Percentiles rank a stretch among this genome's conserved stretches.
These are phyloP conservation scores for Quercus phellos DNA, from an alignment of 331 rosid species.

Conservation along the genomic window DNA sequence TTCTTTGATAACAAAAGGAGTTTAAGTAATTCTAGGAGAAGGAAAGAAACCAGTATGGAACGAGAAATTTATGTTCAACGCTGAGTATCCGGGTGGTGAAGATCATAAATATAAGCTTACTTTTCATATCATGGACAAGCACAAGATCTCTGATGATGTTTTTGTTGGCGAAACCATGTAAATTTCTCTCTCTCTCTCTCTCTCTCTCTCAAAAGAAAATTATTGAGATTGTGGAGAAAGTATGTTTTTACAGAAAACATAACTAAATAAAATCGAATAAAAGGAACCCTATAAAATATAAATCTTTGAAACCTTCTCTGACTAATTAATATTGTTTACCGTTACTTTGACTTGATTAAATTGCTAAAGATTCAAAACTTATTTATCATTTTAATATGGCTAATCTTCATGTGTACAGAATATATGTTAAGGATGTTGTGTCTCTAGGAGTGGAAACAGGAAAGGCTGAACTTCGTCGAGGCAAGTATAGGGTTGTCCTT, in stretches of 20 bases:
- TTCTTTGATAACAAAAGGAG: too few species aligned
- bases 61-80: conserved; percentile 5
- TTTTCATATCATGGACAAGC: conserved; percentile 16
- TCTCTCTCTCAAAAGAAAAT: too few species aligned
- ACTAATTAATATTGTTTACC: too few species aligned
- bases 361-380: too few species aligned
- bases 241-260: too few species aligned
- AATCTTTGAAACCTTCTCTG: too few species aligned
- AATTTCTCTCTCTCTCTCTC: not conserved
- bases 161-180: conserved; percentile 9
- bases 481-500: conserved; percentile 16
- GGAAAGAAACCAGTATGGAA: conserved; percentile 12
- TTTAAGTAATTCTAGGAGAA: not conserved
- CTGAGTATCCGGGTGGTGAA: conserved; percentile 1
- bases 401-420: not conserved
- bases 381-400: too few species aligned
- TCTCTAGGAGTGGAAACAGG: conserved; percentile 4
- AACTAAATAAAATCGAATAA: too few species aligned
- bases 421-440: conserved; percentile 15
- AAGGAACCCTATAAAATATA: too few species aligned
- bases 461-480: conserved; percentile 4
- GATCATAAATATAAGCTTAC: conserved; percentile 14
- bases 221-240: too few species aligned
- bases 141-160: not conserved
- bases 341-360: too few species aligned